A percentile compares a stretch with the other conserved stretches of the same genome.
These are phyloP conservation scores for Chaetomiaceae sp. DNA, from an alignment of 2,329 filamentous ascomycete species.

Conservation along the genomic window DNA sequence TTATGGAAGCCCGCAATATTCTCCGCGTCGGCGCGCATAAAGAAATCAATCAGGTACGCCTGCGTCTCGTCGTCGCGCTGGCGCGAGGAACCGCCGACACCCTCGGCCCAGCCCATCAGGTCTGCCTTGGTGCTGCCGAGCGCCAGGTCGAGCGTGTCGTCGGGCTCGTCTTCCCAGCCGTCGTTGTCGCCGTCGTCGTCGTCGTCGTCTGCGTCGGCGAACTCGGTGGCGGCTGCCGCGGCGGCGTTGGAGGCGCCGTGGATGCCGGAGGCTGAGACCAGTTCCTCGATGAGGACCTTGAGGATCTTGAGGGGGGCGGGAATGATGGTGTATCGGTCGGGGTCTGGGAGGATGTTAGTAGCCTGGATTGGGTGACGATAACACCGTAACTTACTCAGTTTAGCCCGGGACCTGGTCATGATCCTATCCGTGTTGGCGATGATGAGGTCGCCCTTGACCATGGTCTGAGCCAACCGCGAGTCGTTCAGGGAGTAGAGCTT, in stretches of 20 bases:
- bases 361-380: slow-evolving; percentile 19
- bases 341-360: slow-evolving; percentile 49
- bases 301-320: slow-evolving; percentile 89
- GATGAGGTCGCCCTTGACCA: slow-evolving; percentile 89
- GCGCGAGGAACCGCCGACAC: slow-evolving; percentile 48
- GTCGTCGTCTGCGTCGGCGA: slow-evolving; percentile 41
- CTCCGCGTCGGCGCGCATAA: slow-evolving; percentile 56
- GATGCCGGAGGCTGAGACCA: slow-evolving; percentile 73
- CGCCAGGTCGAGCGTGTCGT: slow-evolving; percentile 69
- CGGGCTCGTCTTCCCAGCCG: slow-evolving; percentile 81
- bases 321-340: slow-evolving; percentile 84
- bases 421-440: slow-evolving; percentile 75
- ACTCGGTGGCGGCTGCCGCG: slow-evolving; percentile 55
- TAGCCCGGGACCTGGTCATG: slow-evolving; percentile 88
- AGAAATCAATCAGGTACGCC: slow-evolving; percentile 77
- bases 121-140: slow-evolving; percentile 65
- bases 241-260: slow-evolving; percentile 57
- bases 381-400: slow-evolving; percentile 57
- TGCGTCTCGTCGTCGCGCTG: slow-evolving; percentile 88
- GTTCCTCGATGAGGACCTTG: slow-evolving; percentile 91
- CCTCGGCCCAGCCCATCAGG: slow-evolving; percentile 72
- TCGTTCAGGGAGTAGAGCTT: slow-evolving; percentile 89
- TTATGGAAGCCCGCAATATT: slow-evolving; percentile 53
- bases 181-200: slow-evolving; percentile 70
- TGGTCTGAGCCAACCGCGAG: slow-evolving; percentile 68